Evolutionary conservation across 129 eudicot genomes (phyloP).

Genomic region (Escallonia herrerae): DNA sequence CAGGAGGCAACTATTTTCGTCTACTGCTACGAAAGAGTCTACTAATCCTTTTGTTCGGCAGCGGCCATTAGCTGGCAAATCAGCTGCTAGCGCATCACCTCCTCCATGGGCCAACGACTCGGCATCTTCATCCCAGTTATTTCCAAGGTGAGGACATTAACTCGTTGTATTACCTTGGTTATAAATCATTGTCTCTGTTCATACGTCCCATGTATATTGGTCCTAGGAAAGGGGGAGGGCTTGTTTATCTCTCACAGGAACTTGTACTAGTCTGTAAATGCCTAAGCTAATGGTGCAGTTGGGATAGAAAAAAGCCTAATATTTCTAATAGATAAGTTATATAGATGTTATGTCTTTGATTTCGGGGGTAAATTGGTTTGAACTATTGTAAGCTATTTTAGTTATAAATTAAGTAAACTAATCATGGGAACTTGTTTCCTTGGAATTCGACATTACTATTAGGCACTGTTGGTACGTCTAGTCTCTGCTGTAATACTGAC

Average conservation of each 20-base stretch:
- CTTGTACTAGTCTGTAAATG: neutral
- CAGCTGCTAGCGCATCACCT: conserved; percentile 47
- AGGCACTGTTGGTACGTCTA: too few relatives aligned
- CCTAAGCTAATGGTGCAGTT: too few relatives aligned
- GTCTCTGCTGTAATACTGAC: too few relatives aligned
- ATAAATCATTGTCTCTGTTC: neutral
- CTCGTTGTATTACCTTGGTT: neutral
- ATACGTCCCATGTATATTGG: neutral
- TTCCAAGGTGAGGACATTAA: conserved; percentile 51
- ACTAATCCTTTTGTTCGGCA: conserved; percentile 81
- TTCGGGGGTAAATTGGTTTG: too few relatives aligned
- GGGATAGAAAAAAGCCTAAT: too few relatives aligned
- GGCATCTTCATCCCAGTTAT: conserved; percentile 52
- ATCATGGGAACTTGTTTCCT: too few relatives aligned
- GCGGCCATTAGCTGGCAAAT: conserved; percentile 60
- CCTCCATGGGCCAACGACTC: conserved; percentile 80
- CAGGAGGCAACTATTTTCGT: conserved; percentile 69
- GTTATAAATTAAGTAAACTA: too few relatives aligned
- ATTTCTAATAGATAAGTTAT: too few relatives aligned
- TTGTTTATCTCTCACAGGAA: conserved; percentile 5
- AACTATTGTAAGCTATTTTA: too few relatives aligned
- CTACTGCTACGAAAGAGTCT: conserved; percentile 60
- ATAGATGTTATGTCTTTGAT: too few relatives aligned
- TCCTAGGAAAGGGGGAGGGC: neutral
- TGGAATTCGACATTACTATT: too few relatives aligned